Base-by-base conservation (phyloP, 768 basidiomycete genomes). In the Rhodosporidiobolus odoratus region DNA sequence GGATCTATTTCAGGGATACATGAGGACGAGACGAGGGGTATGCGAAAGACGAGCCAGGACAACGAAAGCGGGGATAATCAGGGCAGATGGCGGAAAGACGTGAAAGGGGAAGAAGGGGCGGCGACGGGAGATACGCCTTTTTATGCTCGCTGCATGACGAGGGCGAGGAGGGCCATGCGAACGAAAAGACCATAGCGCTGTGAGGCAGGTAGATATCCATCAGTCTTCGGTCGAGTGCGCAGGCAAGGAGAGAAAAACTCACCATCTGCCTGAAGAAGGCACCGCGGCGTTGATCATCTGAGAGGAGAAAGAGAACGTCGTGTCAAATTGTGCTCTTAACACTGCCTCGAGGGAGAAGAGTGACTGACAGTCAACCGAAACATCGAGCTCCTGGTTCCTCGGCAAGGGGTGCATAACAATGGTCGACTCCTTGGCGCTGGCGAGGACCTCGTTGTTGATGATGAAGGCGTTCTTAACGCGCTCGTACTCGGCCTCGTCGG, bases 391-490 rank as follows among this genome's bases (percentile, higher is more conserved):
- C 69, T 91, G 92, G 60, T 95, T 87, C 77, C 96, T 82, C 21
- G 96, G 96, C 30, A 99, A 83, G n/a, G 96, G 96, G 80, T 99
- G 96, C 93, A 99, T 95, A 74, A 98, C 92, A 68, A 98, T 97
- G 87, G 96, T 92, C 62, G 93, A 90, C 73, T 91, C 89, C 82
- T 98, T 98, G 16, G 96, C 95, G 52, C 90, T 84, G 9, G 92
- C 87, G 35, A 99, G 84, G 40, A 98, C 86, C 17, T 94, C 90
- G 77, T 98, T 96, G 80, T 98, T 92, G 64, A 99, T 86, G 41
- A 92, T 84, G 79, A 95, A 98, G 23, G 88, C 86, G 78, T 95
- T 90, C 83, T 92, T 96, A 76, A 96, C 92, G 56, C 87, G 84
- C 73, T 88, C 83, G 91, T 92, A 99, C 78, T 94, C 95, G 40